These are phyloP conservation scores for Lecanoromycetidae sp. DNA, from an alignment of 2,329 filamentous ascomycete species.

Conservation along the genomic window DNA sequence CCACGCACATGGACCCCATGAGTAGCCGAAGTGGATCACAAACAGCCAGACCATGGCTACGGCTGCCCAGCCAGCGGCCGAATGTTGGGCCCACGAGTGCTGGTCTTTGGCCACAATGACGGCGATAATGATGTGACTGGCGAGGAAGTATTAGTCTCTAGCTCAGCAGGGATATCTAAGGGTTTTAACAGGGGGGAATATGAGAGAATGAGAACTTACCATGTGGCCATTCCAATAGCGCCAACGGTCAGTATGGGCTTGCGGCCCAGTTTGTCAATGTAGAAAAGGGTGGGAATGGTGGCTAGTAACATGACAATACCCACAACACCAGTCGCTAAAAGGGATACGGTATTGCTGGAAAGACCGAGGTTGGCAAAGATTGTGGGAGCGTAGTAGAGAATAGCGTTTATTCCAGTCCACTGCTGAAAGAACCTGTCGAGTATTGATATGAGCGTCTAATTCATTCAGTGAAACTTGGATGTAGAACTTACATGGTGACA, in stretches of 20 bases:
- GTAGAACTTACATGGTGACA: constrained; percentile 38
- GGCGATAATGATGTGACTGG: constrained; percentile 60
- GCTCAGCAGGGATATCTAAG: background rate
- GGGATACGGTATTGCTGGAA: constrained; percentile 27
- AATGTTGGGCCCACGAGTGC: constrained; percentile 45
- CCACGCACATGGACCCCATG: constrained; percentile 56
- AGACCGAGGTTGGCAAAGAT: constrained; percentile 28
- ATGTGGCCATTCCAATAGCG: constrained; percentile 52
- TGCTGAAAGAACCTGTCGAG: constrained; percentile 54
- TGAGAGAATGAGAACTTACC: constrained; percentile 27
- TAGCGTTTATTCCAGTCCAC: constrained; percentile 25
- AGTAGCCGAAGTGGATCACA: constrained; percentile 62
- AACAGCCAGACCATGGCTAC: constrained; percentile 54
- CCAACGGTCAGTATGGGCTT: constrained; percentile 34
- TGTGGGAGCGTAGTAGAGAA: constrained; percentile 30
- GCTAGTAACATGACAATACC: constrained; percentile 31
- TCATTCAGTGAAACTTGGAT: background rate
- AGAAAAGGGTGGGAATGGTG: constrained; percentile 31
- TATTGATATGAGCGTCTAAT: background rate
- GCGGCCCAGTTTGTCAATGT: constrained; percentile 31
- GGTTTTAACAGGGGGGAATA: background rate
- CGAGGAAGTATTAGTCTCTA: constrained; percentile 13
- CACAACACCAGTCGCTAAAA: constrained; percentile 31
- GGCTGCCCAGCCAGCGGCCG: constrained; percentile 56
- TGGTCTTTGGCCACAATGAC: constrained; percentile 54